Percentiles rank a stretch among this genome's conserved stretches.
These are phyloP conservation scores for Trametes cinnabarina DNA, from an alignment of 768 basidiomycete genomes.

Conservation along the genomic window DNA sequence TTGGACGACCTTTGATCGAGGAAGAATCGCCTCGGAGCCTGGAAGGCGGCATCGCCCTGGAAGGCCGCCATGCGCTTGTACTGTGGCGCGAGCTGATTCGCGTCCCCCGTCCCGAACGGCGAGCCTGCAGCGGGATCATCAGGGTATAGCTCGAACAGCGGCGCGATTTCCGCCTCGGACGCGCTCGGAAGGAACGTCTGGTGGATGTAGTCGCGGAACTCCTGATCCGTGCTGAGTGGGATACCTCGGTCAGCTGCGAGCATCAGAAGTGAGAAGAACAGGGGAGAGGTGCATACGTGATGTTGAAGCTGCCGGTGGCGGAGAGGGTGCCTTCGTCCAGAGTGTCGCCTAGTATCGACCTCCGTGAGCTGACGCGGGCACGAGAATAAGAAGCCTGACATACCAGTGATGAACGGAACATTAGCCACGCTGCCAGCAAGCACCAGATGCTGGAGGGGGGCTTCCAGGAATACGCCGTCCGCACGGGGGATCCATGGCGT, in stretches of 20 bases:
- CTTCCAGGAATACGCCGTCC: slow-evolving; percentile 49
- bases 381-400: background rate
- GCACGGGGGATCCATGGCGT: slow-evolving; percentile 47
- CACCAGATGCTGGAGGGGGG: slow-evolving; percentile 40
- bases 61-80: slow-evolving; percentile 52
- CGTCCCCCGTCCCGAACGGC: slow-evolving; percentile 46
- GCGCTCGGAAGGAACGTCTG: slow-evolving; percentile 18
- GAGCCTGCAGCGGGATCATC: slow-evolving; percentile 43
- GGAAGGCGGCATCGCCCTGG: slow-evolving; percentile 49
- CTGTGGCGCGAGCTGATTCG: slow-evolving; percentile 49
- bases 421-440: slow-evolving; percentile 44
- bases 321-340: slow-evolving; percentile 57
- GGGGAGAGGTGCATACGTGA: slow-evolving; percentile 24
- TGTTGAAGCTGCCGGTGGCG: slow-evolving; percentile 24
- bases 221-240: slow-evolving; percentile 19
- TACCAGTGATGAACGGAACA: slow-evolving; percentile 42
- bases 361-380: background rate
- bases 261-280: background rate
- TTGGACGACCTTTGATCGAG: slow-evolving; percentile 37
- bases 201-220: slow-evolving; percentile 17
- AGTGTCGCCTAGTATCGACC: slow-evolving; percentile 36
- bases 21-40: slow-evolving; percentile 43
- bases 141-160: slow-evolving; percentile 30
- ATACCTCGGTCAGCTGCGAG: background rate
- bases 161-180: slow-evolving; percentile 9